A percentile compares a stretch with the other conserved stretches of the same genome.
These are phyloP conservation scores for Wickerhamomyces alni DNA, from an alignment of 805 yeast genomes.

Conservation along the genomic window DNA sequence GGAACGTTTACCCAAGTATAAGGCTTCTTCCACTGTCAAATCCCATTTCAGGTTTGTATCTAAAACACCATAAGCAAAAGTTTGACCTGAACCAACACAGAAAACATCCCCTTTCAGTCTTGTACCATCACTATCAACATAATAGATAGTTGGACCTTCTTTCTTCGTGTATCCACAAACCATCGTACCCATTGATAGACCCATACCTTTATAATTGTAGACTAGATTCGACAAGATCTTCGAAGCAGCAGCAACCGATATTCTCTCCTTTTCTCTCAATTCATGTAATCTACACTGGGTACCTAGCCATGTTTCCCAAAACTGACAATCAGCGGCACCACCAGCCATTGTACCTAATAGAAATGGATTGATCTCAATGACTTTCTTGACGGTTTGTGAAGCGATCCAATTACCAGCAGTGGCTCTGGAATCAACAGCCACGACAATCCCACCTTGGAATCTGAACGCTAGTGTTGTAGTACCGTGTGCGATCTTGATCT, in stretches of 20 bases:
- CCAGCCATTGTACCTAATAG: slow-evolving; percentile 98
- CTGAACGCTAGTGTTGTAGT: slow-evolving; percentile 97
- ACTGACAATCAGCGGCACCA: slow-evolving; percentile 99
- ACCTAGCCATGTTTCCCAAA: slow-evolving; percentile 99
- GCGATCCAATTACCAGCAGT: slow-evolving; percentile 98
- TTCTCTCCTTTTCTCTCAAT: slow-evolving; percentile 88
- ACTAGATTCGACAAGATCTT: slow-evolving; percentile 88
- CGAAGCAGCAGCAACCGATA: slow-evolving; percentile 94
- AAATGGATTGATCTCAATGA: slow-evolving; percentile 92
- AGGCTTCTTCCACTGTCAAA: slow-evolving; percentile 85
- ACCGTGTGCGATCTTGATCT: slow-evolving; percentile 96
- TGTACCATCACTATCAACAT: slow-evolving; percentile 96
- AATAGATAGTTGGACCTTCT: slow-evolving; percentile 93
- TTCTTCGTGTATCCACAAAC: slow-evolving; percentile 93
- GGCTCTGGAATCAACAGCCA: slow-evolving; percentile 97
- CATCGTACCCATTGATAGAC: slow-evolving; percentile 99
- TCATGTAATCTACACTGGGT: slow-evolving; percentile 94
- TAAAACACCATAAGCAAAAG: slow-evolving; percentile 97
- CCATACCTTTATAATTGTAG: slow-evolving; percentile 93
- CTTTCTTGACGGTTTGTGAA: slow-evolving; percentile 95
- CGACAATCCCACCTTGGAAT: slow-evolving; percentile 90
- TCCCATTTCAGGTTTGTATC: slow-evolving; percentile 94
- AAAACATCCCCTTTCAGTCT: slow-evolving; percentile 90
- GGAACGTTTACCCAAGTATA: slow-evolving; percentile 89
- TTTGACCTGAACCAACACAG: slow-evolving; percentile 98